Evolutionary conservation across 2,329 filamentous ascomycete species (phyloP), one percentile per base, ranked within the genome.

Genomic region (Phaeosphaeriaceae sp.): DNA sequence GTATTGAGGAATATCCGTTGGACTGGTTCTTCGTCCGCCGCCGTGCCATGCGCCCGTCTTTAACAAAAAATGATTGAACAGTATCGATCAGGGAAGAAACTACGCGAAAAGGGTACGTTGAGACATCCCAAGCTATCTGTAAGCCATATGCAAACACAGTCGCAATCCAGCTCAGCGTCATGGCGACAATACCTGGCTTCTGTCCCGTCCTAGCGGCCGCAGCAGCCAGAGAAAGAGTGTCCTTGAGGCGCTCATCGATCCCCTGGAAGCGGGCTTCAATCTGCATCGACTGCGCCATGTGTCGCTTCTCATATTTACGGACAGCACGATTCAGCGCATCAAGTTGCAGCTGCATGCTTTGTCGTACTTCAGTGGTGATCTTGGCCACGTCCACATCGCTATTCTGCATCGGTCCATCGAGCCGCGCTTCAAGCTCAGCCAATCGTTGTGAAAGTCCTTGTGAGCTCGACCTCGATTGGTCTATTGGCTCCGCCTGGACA

Each of bases 261-360:
- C 88, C 85, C 42, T 87, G 85, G 57, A 97, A 86, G 22, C 90
- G 86, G 9, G 88, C 85, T 63, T 97, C 92, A 2, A 89, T 91
- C 70, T 94, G 89, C 54, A 90, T 84, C 10, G 91, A 85, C 25
- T 93, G 85, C 7, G 93, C 82, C 0, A 89, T 89, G 4, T 90
- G 88, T 68, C 93, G 91, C 79, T 96, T 97, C 80, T 98, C 94
- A 69, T 97, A 97, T 36, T 92, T 88, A 20, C 94, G 86, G 46
- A 98, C 90, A 3, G 94, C 93, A 48, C 94, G 89, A 68, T 93
- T 95, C 31, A 98, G 81, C 0, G 92, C 91, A 68, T 97, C 93
- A 6, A 98, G 84, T 58, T 97, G 92, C 0, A 92, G 89, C 65
- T 93, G 90, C 11, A 94, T 82, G 25, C 82, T 81, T 58, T 86